These are phyloP conservation scores for Sporothrix inflata DNA, from an alignment of 2,329 filamentous ascomycete genomes.

Conservation along the genomic window DNA sequence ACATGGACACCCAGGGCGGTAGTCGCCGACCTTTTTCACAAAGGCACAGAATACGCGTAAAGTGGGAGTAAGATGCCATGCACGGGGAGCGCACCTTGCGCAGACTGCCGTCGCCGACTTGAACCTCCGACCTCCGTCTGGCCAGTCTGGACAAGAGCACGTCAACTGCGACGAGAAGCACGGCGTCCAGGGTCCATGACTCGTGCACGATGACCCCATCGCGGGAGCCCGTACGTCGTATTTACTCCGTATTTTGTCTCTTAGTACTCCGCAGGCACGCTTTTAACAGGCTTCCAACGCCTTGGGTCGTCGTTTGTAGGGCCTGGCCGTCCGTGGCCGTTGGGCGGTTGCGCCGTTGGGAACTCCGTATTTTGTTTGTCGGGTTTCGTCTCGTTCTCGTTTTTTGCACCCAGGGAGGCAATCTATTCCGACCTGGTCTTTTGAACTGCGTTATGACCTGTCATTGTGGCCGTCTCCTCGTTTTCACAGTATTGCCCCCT, in stretches of 20 bases:
- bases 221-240: no score
- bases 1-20: background rate
- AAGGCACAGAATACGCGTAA: background rate
- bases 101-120: background rate
- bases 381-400: background rate
- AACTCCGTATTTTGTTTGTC: background rate
- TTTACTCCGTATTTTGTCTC: no score
- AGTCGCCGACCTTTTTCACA: background rate
- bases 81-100: no score
- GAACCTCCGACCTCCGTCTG: background rate
- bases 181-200: slow-evolving; percentile 22
- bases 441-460: background rate
- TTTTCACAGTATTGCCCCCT: background rate
- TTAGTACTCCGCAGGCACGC: no score
- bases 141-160: background rate
- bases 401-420: background rate
- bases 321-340: background rate
- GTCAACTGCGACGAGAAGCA: slow-evolving; percentile 19
- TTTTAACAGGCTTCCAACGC: background rate
- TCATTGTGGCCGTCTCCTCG: background rate
- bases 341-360: background rate
- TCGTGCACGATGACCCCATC: slow-evolving; percentile 14
- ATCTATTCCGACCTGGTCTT: background rate
- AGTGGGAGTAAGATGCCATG: no score
- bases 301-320: background rate